Evolutionary conservation across 2,329 filamentous ascomycete species (phyloP).

Genomic region (Penicillium sp.): DNA sequence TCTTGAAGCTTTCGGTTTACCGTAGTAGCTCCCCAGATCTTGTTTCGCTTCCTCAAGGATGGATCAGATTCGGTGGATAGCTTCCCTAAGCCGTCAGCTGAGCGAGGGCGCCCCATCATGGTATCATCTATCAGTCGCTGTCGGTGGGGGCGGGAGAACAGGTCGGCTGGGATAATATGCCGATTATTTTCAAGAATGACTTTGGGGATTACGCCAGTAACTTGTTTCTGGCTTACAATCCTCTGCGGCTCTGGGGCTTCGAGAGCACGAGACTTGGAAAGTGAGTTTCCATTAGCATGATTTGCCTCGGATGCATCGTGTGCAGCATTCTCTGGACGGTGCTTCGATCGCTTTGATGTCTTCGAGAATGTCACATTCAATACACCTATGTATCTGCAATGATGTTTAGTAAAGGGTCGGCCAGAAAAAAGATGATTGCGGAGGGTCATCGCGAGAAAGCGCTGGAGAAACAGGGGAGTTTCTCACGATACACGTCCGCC

Average conservation of each 20-base stretch:
- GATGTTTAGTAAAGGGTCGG: conserved; percentile 4
- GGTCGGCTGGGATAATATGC: conserved; percentile 84
- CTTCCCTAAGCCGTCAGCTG: conserved; percentile 26
- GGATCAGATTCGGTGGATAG: conserved; percentile 22
- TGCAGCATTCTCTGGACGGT: conserved; percentile 25
- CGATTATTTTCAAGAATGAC: conserved; percentile 93
- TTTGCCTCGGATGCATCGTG: conserved; percentile 13
- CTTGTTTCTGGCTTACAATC: conserved; percentile 75
- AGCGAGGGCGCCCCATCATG: conserved; percentile 25
- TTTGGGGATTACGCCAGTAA: conserved; percentile 75
- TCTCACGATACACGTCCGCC: background rate
- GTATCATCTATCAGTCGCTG: conserved; percentile 42
- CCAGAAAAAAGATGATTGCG: too few species aligned
- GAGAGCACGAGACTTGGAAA: conserved; percentile 17
- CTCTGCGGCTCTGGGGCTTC: conserved; percentile 47
- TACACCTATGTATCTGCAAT: conserved; percentile 86
- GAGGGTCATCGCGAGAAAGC: background rate
- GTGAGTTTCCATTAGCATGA: conserved; percentile 19
- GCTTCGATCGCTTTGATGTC: conserved; percentile 65
- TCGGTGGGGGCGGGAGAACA: conserved; percentile 67
- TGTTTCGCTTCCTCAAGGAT: conserved; percentile 51
- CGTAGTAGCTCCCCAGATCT: conserved; percentile 84
- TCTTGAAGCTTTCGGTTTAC: conserved; percentile 87
- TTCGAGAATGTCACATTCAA: conserved; percentile 95
- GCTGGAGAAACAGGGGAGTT: background rate